phyloP scores from a whole-genome alignment of 2,329 filamentous ascomycete species.

The Dothidotthia symphoricarpi region DNA sequence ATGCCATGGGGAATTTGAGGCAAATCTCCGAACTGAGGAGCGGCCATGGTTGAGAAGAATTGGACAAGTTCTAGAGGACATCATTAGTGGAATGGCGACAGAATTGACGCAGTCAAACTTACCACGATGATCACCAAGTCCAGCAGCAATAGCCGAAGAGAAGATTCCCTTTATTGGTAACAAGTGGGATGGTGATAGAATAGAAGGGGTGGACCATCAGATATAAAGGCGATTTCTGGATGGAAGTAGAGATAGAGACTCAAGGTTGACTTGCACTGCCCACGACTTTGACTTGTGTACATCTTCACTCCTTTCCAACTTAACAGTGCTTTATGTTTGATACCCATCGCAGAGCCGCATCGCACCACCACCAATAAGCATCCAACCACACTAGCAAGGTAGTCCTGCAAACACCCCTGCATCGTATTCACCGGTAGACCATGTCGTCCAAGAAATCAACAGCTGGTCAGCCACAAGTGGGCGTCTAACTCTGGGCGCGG shows the following conservation, averaged over 20 bases:
- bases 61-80: background rate
- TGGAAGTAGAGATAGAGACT: slow-evolving; percentile 23
- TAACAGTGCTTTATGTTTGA: slow-evolving; percentile 31
- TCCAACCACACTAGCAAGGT: slow-evolving; percentile 6
- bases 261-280: slow-evolving; percentile 31
- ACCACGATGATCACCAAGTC: background rate
- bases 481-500: slow-evolving; percentile 23
- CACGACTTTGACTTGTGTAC: slow-evolving; percentile 19
- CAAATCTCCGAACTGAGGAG: slow-evolving; percentile 31
- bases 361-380: slow-evolving; percentile 12
- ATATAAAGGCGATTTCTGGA: slow-evolving; percentile 12
- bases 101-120: too few species aligned
- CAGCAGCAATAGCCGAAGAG: slow-evolving; percentile 1
- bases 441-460: slow-evolving; percentile 11
- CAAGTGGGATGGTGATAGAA: slow-evolving; percentile 13
- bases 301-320: slow-evolving; percentile 18
- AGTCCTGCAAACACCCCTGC: slow-evolving; percentile 13
- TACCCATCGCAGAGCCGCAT: slow-evolving; percentile 39
- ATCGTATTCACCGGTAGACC: slow-evolving; percentile 33
- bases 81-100: background rate
- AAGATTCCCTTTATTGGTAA: slow-evolving; percentile 11
- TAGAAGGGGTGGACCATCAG: slow-evolving; percentile 31
- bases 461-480: slow-evolving; percentile 35
- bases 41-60: slow-evolving; percentile 8
- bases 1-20: slow-evolving; percentile 28